Evolutionary conservation across 345 rosid species (phyloP).

Genomic region (Gossypium anomalum): DNA sequence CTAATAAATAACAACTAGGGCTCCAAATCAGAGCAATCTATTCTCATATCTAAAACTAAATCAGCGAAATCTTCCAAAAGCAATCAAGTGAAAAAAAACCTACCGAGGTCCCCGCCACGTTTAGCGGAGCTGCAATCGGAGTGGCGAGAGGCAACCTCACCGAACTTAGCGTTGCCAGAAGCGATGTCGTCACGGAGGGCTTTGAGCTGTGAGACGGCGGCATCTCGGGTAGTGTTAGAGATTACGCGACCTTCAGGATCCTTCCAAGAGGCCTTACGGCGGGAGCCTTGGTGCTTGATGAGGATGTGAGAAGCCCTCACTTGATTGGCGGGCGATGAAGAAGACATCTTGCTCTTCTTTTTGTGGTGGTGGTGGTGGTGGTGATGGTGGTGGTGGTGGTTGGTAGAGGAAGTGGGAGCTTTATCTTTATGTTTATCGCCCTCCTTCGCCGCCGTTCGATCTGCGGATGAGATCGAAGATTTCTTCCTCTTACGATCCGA

Average conservation of each 20-base stretch:
- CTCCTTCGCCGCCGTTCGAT: slow-evolving; percentile 31
- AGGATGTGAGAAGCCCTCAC: slow-evolving; percentile 90
- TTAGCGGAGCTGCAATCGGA: slow-evolving; percentile 46
- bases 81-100: slow-evolving; percentile 15
- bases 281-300: slow-evolving; percentile 90
- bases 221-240: slow-evolving; percentile 55
- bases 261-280: slow-evolving; percentile 93
- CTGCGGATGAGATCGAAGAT: slow-evolving; percentile 35
- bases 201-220: slow-evolving; percentile 68
- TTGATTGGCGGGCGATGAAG: slow-evolving; percentile 37
- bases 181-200: slow-evolving; percentile 70
- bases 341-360: slow-evolving; percentile 37
- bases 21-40: not conserved
- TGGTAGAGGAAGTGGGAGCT: slow-evolving; percentile 5
- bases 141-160: slow-evolving; percentile 63
- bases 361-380: slow-evolving; percentile 9
- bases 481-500: slow-evolving; percentile 56
- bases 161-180: slow-evolving; percentile 74
- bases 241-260: slow-evolving; percentile 90
- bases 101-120: slow-evolving; percentile 85
- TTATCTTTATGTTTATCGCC: slow-evolving; percentile 21
- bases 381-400: not conserved
- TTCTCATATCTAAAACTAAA: not conserved
- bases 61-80: not conserved
- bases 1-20: not conserved